Conservation (phyloP, 768 basidiomycete genomes). For the Tulasnella sp. region DNA sequence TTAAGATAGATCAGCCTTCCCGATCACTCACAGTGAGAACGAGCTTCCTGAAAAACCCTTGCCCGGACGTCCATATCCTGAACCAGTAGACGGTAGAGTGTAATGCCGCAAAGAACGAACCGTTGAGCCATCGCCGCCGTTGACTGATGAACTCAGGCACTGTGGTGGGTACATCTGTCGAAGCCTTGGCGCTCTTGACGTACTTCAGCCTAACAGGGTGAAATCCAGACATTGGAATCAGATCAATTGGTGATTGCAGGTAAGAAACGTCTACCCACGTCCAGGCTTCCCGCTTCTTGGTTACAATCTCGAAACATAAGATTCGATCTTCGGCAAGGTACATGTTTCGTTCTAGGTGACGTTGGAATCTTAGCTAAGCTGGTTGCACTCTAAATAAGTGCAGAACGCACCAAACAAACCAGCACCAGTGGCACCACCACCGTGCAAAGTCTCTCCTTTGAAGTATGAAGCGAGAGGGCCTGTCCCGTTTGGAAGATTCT, state of each 20-base stretch:
- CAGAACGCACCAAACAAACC: slow-evolving; percentile 37
- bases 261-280: slow-evolving; percentile 38
- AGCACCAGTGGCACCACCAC: slow-evolving; percentile 43
- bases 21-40: slow-evolving; percentile 38
- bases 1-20: neutral
- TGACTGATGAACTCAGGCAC: slow-evolving; percentile 93
- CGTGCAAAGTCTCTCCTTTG: slow-evolving; percentile 44
- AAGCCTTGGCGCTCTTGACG: slow-evolving; percentile 87
- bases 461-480: slow-evolving; percentile 35
- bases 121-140: slow-evolving; percentile 79
- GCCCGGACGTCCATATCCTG: slow-evolving; percentile 86
- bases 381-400: neutral
- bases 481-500: slow-evolving; percentile 31
- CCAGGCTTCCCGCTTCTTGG: slow-evolving; percentile 77
- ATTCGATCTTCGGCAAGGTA: slow-evolving; percentile 32
- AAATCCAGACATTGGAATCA: neutral
- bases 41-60: slow-evolving; percentile 75
- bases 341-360: slow-evolving; percentile 29
- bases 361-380: neutral
- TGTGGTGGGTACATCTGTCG: slow-evolving; percentile 89
- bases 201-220: slow-evolving; percentile 50
- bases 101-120: slow-evolving; percentile 85
- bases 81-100: slow-evolving; percentile 86
- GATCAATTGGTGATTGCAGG: neutral
- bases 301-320: slow-evolving; percentile 86